Conservation (phyloP, 768 basidiomycete genomes). For the Boletus fagicola region DNA sequence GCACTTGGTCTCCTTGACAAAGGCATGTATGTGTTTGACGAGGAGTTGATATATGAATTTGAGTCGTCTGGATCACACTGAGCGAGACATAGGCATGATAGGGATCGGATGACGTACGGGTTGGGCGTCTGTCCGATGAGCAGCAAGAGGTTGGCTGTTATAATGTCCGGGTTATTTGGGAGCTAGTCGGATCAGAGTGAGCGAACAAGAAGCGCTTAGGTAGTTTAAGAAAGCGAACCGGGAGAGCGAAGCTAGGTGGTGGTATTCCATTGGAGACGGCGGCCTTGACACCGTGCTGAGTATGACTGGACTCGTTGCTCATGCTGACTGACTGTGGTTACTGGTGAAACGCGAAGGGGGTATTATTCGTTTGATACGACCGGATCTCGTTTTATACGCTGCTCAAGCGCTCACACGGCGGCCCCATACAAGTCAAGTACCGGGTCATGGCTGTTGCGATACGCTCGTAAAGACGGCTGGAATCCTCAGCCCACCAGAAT, state of each 20-base stretch:
- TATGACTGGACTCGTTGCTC: conserved; percentile 6
- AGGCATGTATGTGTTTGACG: conserved; percentile 70
- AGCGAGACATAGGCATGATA: background rate
- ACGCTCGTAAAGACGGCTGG: background rate
- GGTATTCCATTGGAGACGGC: conserved; percentile 43
- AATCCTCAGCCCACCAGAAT: background rate
- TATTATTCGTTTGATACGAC: background rate
- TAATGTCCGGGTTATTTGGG: conserved; percentile 47
- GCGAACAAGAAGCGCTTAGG: background rate
- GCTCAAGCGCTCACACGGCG: background rate
- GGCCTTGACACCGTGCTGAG: conserved; percentile 7
- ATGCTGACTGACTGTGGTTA: conserved; percentile 8
- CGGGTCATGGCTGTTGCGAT: background rate
- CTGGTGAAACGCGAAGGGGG: background rate
- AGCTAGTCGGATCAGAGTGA: conserved; percentile 32
- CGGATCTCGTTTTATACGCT: conserved; percentile 8
- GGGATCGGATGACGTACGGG: conserved; percentile 33
- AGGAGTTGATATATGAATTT: conserved; percentile 51
- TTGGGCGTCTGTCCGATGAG: conserved; percentile 38
- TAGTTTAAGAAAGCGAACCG: conserved; percentile 30
- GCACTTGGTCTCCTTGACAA: conserved; percentile 66
- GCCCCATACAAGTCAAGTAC: background rate
- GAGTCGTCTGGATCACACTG: conserved; percentile 32
- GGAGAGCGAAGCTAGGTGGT: conserved; percentile 39
- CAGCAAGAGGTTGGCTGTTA: conserved; percentile 48